These are phyloP conservation scores for Aureobasidium subglaciale DNA, from an alignment of 2,329 filamentous ascomycete genomes.

Conservation along the genomic window DNA sequence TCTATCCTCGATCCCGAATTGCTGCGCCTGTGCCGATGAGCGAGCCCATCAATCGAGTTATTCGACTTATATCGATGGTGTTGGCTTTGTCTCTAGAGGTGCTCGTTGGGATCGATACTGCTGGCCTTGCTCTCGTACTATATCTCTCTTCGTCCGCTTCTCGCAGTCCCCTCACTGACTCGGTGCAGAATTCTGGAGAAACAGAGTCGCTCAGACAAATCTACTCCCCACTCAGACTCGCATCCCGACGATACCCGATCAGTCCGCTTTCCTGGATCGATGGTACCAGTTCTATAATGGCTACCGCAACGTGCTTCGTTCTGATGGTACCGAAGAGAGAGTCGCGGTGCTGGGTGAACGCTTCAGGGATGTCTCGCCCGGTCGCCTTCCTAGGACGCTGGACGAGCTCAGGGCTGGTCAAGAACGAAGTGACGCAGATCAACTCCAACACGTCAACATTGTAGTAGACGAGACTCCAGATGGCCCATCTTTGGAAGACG, in stretches of 20 bases:
- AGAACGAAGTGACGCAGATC: slow-evolving; percentile 24
- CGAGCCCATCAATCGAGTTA: slow-evolving; percentile 37
- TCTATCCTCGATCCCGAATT: slow-evolving; percentile 24
- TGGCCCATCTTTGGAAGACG: slow-evolving; percentile 27
- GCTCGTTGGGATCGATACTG: slow-evolving; percentile 46
- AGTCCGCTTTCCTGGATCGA: slow-evolving; percentile 37
- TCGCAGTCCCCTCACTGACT: background rate
- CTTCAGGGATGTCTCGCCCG: slow-evolving; percentile 40
- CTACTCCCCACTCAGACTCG: slow-evolving; percentile 38
- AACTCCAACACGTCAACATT: slow-evolving; percentile 18
- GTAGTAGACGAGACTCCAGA: slow-evolving; percentile 14
- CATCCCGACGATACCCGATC: slow-evolving; percentile 42
- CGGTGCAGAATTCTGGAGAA: slow-evolving; percentile 41
- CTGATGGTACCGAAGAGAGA: slow-evolving; percentile 39
- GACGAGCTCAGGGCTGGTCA: slow-evolving; percentile 36
- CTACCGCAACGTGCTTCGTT: slow-evolving; percentile 33
- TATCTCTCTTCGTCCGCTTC: too few relatives aligned
- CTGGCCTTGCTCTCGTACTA: slow-evolving; percentile 42
- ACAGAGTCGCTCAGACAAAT: slow-evolving; percentile 37
- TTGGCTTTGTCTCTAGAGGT: slow-evolving; percentile 43
- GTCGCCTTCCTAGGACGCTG: slow-evolving; percentile 39
- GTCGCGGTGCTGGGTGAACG: slow-evolving; percentile 43
- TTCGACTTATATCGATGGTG: slow-evolving; percentile 42
- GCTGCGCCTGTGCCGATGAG: slow-evolving; percentile 28
- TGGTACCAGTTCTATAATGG: slow-evolving; percentile 47